A percentile compares a stretch with the other conserved stretches of the same genome.
phyloP scores from a whole-genome alignment of 2,329 filamentous ascomycete genomes.

The Alternaria sp. region DNA sequence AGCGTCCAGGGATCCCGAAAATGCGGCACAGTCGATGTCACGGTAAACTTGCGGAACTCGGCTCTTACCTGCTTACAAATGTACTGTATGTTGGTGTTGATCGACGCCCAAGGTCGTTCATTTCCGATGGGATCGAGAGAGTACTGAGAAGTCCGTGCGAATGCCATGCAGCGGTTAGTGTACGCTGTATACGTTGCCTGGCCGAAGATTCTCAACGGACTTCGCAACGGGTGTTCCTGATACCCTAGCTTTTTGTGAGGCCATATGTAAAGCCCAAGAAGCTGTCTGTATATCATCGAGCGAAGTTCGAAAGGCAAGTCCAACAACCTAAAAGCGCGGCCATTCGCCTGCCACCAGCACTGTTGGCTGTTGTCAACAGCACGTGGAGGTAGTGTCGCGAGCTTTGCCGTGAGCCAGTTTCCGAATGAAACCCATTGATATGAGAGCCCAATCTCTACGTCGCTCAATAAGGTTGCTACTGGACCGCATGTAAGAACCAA shows the following conservation, averaged over 20 bases:
- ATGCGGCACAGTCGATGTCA: not conserved
- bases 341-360: not conserved
- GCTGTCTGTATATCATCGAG: not conserved
- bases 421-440: not conserved
- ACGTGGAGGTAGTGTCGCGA: not conserved
- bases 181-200: too few species aligned
- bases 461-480: not conserved
- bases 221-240: too few species aligned
- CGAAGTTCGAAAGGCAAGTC: not conserved
- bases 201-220: too few species aligned
- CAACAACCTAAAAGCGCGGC: not conserved
- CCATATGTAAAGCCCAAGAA: not conserved
- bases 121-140: not conserved
- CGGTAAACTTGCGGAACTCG: not conserved
- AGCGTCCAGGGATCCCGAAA: not conserved
- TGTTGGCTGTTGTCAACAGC: too few species aligned
- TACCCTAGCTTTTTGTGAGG: not conserved
- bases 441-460: not conserved
- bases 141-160: too few species aligned
- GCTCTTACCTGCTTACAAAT: not conserved
- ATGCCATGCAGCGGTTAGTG: too few species aligned
- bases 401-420: not conserved
- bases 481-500: not conserved
- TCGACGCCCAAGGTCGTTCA: not conserved
- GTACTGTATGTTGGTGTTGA: not conserved